Evolutionary conservation across 2,329 filamentous ascomycete species (phyloP), one percentile per base, ranked within the genome.

Genomic region (Achaetomium macrosporum): DNA sequence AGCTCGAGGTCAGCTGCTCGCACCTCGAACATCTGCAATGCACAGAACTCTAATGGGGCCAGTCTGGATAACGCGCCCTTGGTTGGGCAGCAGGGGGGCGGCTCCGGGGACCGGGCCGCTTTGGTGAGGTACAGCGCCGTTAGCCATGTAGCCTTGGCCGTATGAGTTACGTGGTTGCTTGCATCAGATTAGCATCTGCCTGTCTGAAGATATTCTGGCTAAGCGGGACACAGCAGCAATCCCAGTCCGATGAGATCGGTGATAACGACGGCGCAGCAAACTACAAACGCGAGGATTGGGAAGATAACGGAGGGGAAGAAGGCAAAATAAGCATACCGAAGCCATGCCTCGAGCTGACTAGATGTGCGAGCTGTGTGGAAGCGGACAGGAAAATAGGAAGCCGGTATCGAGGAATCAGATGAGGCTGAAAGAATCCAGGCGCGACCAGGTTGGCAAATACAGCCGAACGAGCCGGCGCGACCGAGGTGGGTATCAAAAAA

Each of bases 1-100:
- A 13, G 13, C 11, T 8, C 40, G 42, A 33, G 29, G 47, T 29
- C 31, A 46, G 25, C 25, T 41, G 44, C 47, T 61, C 73, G 61
- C 72, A 87, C 84, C 84, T 81, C 84, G 78, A 65, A 87, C 84
- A 70, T 87, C 84, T 58, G 84, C 84, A 68, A 87, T 82, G 68
- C 84, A 87, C 49, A 87, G 76, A 49, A 87, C 78, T 70, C 84
- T 76, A 57, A 84, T 79, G 39, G 82, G 81, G 16, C 83, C 83
- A 50, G 76, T 81, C 67, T 86, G 81, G 64, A 86, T 75, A 59
- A 86, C 69, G 59, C 83, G 80, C 56, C 83, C 83, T 67, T 85
- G 82, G 68, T 85, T 85, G 52, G 83, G 83, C 54, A 85, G 74
- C 51, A 85, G 78, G 59, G 83, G 83, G 41, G 79, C 77, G 60